These are phyloP conservation scores for Sisymbrium irio DNA, from an alignment of 345 rosid species.

Conservation along the genomic window DNA sequence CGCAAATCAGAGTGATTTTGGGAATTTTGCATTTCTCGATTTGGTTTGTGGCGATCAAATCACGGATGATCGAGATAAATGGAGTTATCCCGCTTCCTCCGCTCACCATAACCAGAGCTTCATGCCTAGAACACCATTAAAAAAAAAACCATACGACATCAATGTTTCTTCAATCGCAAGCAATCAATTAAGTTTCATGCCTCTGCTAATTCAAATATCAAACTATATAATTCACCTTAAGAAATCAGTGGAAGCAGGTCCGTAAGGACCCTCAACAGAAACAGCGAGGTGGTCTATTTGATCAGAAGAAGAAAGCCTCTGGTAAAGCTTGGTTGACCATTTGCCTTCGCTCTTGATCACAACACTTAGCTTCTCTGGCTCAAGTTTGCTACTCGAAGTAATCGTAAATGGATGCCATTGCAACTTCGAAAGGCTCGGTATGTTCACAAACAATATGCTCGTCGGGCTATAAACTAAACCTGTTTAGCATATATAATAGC, in stretches of 20 bases:
- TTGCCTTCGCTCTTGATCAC: conserved; percentile 67
- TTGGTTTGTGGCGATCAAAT: conserved; percentile 44
- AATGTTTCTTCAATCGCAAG: conserved; percentile 5
- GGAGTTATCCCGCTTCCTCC: conserved; percentile 97
- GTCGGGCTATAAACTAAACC: conserved; percentile 67
- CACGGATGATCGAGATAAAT: conserved; percentile 70
- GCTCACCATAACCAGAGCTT: conserved; percentile 68
- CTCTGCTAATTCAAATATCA: no score
- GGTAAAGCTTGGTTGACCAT: conserved; percentile 74
- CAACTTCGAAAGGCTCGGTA: conserved; percentile 67
- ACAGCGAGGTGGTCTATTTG: conserved; percentile 42
- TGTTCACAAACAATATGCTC: conserved; percentile 68
- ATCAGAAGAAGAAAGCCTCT: conserved; percentile 58
- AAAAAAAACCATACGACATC: not conserved
- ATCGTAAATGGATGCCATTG: conserved; percentile 97
- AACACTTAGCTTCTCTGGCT: conserved; percentile 62
- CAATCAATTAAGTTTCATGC: not conserved
- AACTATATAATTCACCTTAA: conserved; percentile 41
- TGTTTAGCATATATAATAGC: not conserved
- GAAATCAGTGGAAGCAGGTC: conserved; percentile 73
- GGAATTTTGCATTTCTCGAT: conserved; percentile 43
- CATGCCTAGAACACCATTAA: conserved; percentile 52
- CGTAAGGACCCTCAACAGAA: conserved; percentile 88
- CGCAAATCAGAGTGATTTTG: conserved; percentile 45
- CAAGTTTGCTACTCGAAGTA: conserved; percentile 64